These are phyloP conservation scores for Xerocomus spinulosus DNA, from an alignment of 768 basidiomycete genomes.

Conservation along the genomic window DNA sequence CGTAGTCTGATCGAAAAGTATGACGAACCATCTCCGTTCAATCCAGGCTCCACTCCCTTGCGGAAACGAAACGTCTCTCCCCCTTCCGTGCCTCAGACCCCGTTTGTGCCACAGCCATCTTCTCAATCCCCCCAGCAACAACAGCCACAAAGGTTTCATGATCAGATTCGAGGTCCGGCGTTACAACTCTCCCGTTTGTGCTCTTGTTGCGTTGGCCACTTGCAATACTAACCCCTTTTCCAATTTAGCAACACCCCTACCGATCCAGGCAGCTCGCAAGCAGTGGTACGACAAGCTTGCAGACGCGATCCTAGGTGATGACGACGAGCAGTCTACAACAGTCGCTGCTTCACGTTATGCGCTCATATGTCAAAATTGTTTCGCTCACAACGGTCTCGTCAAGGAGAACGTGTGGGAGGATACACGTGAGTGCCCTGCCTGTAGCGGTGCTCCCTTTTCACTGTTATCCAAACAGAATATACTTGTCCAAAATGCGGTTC, in stretches of 20 bases:
- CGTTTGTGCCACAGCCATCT: constrained; percentile 28
- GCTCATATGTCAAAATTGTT: constrained; percentile 85
- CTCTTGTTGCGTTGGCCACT: neutral
- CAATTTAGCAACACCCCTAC: constrained; percentile 34
- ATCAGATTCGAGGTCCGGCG: constrained; percentile 21
- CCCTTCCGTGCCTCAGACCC: constrained; percentile 29
- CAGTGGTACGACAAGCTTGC: constrained; percentile 87
- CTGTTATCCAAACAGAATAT: constrained; percentile 53
- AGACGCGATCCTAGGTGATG: constrained; percentile 81
- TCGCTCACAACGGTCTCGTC: constrained; percentile 83
- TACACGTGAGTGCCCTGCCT: constrained; percentile 55
- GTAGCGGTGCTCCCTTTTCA: neutral
- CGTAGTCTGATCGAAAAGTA: constrained; percentile 87
- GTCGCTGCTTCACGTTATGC: constrained; percentile 58
- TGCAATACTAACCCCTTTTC: constrained; percentile 7
- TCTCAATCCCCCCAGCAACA: constrained; percentile 9
- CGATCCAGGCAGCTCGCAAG: constrained; percentile 53
- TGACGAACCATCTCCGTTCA: constrained; percentile 52
- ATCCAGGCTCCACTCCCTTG: constrained; percentile 33
- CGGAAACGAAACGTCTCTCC: constrained; percentile 37
- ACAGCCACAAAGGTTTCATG: constrained; percentile 20
- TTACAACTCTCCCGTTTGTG: constrained; percentile 40
- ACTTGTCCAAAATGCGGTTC: constrained; percentile 81
- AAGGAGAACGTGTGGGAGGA: constrained; percentile 79
- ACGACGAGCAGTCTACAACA: constrained; percentile 43